Evolutionary conservation across 768 basidiomycete genomes (phyloP).

Genomic region (Tricholoma hemisulphureum): DNA sequence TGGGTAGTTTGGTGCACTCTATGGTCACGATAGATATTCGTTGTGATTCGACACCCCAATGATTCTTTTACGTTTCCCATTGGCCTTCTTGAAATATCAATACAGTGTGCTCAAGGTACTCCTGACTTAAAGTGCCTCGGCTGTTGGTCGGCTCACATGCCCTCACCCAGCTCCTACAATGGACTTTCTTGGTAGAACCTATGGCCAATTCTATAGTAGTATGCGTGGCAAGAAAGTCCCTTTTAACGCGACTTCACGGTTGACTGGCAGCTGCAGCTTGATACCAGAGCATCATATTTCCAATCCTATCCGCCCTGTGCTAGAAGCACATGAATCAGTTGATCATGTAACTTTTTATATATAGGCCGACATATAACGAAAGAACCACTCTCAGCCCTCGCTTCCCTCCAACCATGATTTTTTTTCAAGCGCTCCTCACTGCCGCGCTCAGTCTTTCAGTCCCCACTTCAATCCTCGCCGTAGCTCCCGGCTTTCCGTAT

Average conservation of each 20-base stretch:
- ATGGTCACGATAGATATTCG: too few species aligned
- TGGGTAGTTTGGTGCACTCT: too few species aligned
- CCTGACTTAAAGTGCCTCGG: too few species aligned
- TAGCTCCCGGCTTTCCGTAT: conserved; percentile 66
- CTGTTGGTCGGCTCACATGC: neutral
- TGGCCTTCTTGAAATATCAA: too few species aligned
- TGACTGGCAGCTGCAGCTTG: too few species aligned
- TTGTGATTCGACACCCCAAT: too few species aligned
- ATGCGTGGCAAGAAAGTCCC: neutral
- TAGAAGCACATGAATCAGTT: conserved; percentile 1
- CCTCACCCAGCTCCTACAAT: neutral
- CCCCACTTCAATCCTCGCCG: conserved; percentile 27
- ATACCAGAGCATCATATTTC: neutral
- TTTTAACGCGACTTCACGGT: neutral
- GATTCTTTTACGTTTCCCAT: too few species aligned
- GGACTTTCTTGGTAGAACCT: neutral
- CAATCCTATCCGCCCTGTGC: neutral
- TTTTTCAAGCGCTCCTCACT: conserved; percentile 13
- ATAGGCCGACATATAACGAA: too few species aligned
- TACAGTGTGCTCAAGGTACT: neutral
- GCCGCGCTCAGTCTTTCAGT: conserved; percentile 29
- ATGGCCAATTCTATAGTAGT: neutral
- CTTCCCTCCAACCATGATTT: conserved; percentile 11
- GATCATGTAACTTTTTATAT: neutral
- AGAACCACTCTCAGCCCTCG: conserved; percentile 2